A percentile compares a stretch with the other conserved stretches of the same genome.
Evolutionary conservation across 2,329 filamentous ascomycete genomes (phyloP).

Genomic region (Sordariomycetes sp.): DNA sequence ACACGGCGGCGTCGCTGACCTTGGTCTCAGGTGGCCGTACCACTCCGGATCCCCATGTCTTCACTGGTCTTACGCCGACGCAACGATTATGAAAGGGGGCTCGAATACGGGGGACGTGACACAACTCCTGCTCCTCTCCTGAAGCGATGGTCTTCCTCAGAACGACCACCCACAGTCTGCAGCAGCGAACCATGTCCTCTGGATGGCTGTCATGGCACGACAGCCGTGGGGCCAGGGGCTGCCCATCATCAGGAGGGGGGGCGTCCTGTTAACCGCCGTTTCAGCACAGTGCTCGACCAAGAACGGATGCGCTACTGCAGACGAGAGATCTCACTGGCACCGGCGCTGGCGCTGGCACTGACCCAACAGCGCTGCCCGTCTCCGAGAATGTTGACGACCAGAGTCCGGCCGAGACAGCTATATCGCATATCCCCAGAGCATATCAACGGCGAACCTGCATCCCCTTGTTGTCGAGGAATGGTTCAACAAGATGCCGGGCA

Average conservation of each 20-base stretch:
- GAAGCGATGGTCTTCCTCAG: slow-evolving; percentile 4
- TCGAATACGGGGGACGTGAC: neutral
- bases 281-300: neutral
- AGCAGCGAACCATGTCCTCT: slow-evolving; percentile 2
- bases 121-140: slow-evolving; percentile 1
- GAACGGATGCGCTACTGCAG: too few species aligned
- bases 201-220: slow-evolving; percentile 2
- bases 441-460: too few species aligned
- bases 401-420: too few species aligned
- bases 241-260: neutral
- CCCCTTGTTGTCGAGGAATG: too few species aligned
- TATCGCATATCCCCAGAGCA: too few species aligned
- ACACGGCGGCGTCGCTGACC: neutral
- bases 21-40: neutral
- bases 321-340: too few species aligned
- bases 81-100: slow-evolving; percentile 1
- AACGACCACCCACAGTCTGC: neutral
- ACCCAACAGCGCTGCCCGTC: too few species aligned
- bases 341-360: too few species aligned
- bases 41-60: neutral
- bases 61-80: neutral
- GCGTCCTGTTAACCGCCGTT: neutral
- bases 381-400: too few species aligned
- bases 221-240: slow-evolving; percentile 1
- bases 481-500: too few species aligned